A percentile compares a stretch with the other conserved stretches of the same genome.
phyloP scores from a whole-genome alignment of 2,329 filamentous ascomycete species.

The Trichoderma simmonsii region DNA sequence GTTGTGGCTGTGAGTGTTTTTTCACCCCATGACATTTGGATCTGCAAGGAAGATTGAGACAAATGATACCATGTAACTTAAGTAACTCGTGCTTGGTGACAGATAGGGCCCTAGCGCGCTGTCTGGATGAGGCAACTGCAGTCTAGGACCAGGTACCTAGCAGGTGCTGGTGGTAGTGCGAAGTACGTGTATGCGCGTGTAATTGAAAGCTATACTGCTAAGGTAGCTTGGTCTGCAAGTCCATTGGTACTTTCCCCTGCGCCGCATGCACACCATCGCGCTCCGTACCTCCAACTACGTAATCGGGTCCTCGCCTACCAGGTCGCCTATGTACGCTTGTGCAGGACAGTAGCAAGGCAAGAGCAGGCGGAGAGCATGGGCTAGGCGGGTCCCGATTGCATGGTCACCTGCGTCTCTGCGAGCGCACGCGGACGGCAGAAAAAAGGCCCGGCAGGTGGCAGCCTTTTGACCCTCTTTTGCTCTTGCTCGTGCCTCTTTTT shows the following conservation, averaged over 20 bases:
- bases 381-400: neutral
- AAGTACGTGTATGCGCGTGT: neutral
- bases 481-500: neutral
- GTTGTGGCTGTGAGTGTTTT: neutral
- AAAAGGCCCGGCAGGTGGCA: neutral
- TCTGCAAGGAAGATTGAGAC: neutral
- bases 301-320: neutral
- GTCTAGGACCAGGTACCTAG: neutral
- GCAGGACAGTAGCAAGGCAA: neutral
- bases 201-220: neutral
- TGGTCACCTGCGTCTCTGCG: slow-evolving; percentile 10
- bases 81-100: neutral
- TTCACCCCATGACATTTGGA: neutral
- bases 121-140: neutral
- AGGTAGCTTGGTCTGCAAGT: neutral
- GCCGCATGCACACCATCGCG: neutral
- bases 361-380: neutral
- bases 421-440: slow-evolving; percentile 1
- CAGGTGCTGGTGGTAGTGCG: neutral
- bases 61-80: neutral
- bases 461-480: neutral
- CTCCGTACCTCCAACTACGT: neutral
- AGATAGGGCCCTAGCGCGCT: neutral
- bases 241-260: neutral
- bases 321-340: neutral